These are phyloP conservation scores for Pythium pyrilobum DNA, from an alignment of 352 stramenopile genomes.

Conservation along the genomic window DNA sequence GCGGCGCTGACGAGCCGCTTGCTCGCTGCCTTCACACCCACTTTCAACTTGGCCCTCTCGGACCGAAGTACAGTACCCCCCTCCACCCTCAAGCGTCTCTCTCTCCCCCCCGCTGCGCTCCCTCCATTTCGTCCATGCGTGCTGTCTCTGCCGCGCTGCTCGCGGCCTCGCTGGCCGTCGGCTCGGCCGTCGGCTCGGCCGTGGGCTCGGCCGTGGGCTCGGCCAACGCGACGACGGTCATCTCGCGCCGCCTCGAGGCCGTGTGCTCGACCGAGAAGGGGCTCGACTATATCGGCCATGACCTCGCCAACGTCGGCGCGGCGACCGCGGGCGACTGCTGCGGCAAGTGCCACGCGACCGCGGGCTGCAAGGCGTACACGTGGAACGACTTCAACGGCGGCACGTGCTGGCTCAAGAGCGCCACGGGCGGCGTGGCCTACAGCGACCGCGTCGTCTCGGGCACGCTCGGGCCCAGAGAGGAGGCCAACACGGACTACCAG, in stretches of 20 bases:
- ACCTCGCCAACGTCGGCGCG: background rate
- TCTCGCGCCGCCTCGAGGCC: background rate
- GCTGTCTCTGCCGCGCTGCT: background rate
- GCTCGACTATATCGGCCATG: background rate
- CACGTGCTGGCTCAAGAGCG: slow-evolving; percentile 50
- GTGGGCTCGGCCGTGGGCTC: background rate
- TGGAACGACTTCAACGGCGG: slow-evolving; percentile 45
- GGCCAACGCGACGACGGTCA: background rate
- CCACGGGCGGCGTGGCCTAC: background rate
- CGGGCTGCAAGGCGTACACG: slow-evolving; percentile 37
- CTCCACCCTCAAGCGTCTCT: background rate
- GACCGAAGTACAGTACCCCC: background rate
- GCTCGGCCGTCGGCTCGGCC: background rate
- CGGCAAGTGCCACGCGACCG: slow-evolving; percentile 4
- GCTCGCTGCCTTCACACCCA: too few relatives aligned
- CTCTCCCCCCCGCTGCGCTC: too few relatives aligned
- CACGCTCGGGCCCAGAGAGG: background rate
- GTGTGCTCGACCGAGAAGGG: background rate
- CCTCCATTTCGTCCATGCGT: too few relatives aligned
- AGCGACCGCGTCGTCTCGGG: background rate
- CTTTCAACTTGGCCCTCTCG: slow-evolving; percentile 1
- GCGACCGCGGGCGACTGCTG: slow-evolving; percentile 13
- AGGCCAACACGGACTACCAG: background rate
- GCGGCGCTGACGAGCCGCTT: too few relatives aligned
- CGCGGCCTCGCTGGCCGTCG: background rate